These are phyloP conservation scores for Quercus wislizeni DNA, from an alignment of 306 rosid species.

Conservation along the genomic window DNA sequence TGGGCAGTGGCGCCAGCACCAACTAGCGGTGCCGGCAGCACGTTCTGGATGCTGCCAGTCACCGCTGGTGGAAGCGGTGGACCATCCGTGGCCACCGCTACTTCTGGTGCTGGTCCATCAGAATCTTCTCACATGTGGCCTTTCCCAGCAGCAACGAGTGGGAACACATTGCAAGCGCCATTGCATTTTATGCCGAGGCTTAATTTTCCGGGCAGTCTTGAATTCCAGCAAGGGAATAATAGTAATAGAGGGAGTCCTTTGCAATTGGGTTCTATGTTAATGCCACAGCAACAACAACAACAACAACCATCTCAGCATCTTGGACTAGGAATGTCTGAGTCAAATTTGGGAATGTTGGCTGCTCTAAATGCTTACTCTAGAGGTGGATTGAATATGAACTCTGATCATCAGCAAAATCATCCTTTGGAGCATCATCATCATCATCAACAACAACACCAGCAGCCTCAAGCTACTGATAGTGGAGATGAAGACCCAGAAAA, in stretches of 20 bases:
- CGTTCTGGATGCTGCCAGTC: slow-evolving; percentile 89
- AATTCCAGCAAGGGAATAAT: slow-evolving; percentile 45
- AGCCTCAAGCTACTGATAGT: slow-evolving; percentile 46
- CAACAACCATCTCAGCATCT: slow-evolving; percentile 73
- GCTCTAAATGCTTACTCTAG: slow-evolving; percentile 80
- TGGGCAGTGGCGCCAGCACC: slow-evolving; percentile 75
- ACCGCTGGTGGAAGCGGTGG: slow-evolving; percentile 36
- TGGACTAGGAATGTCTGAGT: slow-evolving; percentile 66
- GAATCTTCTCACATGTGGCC: slow-evolving; percentile 85
- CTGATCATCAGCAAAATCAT: slow-evolving; percentile 46
- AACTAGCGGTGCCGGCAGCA: slow-evolving; percentile 51
- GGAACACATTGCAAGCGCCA: slow-evolving; percentile 55
- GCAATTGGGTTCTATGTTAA: slow-evolving; percentile 74
- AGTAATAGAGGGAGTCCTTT: slow-evolving; percentile 37
- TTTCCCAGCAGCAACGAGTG: slow-evolving; percentile 37
- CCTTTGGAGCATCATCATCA: slow-evolving; percentile 53
- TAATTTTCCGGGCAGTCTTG: slow-evolving; percentile 48
- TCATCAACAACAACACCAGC: slow-evolving; percentile 38
- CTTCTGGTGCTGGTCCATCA: slow-evolving; percentile 29
- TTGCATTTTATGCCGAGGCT: slow-evolving; percentile 77
- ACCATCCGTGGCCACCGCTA: neutral
- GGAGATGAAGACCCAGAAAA: slow-evolving; percentile 67
- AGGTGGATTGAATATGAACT: slow-evolving; percentile 60
- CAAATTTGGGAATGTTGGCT: slow-evolving; percentile 84
- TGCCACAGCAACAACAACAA: slow-evolving; percentile 61